These are phyloP conservation scores for Alternaria incomplexa DNA, from an alignment of 2,329 filamentous ascomycete species.

Conservation along the genomic window DNA sequence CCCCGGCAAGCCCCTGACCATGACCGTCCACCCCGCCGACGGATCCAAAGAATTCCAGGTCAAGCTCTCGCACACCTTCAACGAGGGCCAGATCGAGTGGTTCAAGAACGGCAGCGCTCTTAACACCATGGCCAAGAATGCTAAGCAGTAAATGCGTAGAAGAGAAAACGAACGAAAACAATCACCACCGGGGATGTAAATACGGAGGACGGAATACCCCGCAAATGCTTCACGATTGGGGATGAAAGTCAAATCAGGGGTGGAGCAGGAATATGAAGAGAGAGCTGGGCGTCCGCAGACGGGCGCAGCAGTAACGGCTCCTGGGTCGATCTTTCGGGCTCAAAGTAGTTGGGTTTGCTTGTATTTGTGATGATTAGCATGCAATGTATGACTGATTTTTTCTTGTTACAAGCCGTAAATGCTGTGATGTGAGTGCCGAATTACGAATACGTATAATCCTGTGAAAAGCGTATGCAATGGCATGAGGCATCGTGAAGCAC, in stretches of 20 bases:
- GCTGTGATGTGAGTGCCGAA: too few species aligned
- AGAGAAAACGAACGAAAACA: slow-evolving; percentile 11
- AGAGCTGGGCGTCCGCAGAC: slow-evolving; percentile 20
- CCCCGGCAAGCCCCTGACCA: slow-evolving; percentile 90
- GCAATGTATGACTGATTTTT: slow-evolving; percentile 43
- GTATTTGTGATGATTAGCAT: slow-evolving; percentile 49
- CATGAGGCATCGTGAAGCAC: background rate
- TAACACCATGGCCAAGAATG: slow-evolving; percentile 93
- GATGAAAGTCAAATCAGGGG: slow-evolving; percentile 20
- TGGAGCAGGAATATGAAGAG: slow-evolving; percentile 29
- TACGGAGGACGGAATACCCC: slow-evolving; percentile 33
- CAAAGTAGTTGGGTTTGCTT: slow-evolving; percentile 39
- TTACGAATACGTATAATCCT: too few species aligned
- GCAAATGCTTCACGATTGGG: slow-evolving; percentile 23
- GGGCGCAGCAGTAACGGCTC: slow-evolving; percentile 29
- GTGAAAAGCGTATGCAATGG: background rate
- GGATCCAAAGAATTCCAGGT: slow-evolving; percentile 77
- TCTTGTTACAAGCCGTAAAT: slow-evolving; percentile 9
- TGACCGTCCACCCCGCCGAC: slow-evolving; percentile 89
- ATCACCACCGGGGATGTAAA: slow-evolving; percentile 43
- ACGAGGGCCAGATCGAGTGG: slow-evolving; percentile 97
- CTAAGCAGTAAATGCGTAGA: slow-evolving; percentile 30
- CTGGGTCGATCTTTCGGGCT: slow-evolving; percentile 36
- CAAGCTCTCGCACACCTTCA: slow-evolving; percentile 93
- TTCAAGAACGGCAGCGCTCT: slow-evolving; percentile 97